These are phyloP conservation scores for Botryosphaeria dothidea DNA, from an alignment of 2,329 filamentous ascomycete species.

Conservation along the genomic window DNA sequence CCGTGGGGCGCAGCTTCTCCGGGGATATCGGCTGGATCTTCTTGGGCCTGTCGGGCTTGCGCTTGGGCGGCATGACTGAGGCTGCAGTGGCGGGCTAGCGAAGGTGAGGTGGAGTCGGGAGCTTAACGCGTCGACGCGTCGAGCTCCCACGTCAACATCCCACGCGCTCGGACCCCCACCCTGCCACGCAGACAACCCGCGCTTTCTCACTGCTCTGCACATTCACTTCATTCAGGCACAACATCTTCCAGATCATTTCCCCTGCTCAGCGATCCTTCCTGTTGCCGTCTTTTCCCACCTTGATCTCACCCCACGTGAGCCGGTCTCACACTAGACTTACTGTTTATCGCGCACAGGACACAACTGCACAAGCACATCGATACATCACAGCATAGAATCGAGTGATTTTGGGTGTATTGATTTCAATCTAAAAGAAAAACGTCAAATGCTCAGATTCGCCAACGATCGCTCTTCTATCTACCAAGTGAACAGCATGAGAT, in stretches of 20 bases:
- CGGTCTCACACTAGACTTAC: too few species aligned
- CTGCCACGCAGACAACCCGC: too few species aligned
- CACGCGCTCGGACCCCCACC: not conserved
- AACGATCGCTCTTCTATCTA: slow-evolving; percentile 38
- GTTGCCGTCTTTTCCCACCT: too few species aligned
- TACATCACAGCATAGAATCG: too few species aligned
- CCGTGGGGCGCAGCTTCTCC: not conserved
- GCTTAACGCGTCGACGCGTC: slow-evolving; percentile 1
- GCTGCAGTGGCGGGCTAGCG: not conserved
- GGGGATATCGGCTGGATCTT: not conserved
- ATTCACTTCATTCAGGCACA: too few species aligned
- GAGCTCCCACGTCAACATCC: not conserved
- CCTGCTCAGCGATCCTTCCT: too few species aligned
- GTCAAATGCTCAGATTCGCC: not conserved
- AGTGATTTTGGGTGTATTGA: too few species aligned
- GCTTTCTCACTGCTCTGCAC: too few species aligned
- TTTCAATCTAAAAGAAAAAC: not conserved
- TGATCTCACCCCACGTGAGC: too few species aligned
- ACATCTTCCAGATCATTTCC: too few species aligned
- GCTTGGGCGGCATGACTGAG: not conserved
- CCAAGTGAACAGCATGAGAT: slow-evolving; percentile 78
- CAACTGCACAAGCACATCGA: too few species aligned
- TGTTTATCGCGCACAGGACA: too few species aligned
- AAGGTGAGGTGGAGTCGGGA: not conserved
- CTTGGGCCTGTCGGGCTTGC: not conserved